These are phyloP conservation scores for Lathyrus tuberosus DNA, from an alignment of 306 rosid species.

Conservation along the genomic window DNA sequence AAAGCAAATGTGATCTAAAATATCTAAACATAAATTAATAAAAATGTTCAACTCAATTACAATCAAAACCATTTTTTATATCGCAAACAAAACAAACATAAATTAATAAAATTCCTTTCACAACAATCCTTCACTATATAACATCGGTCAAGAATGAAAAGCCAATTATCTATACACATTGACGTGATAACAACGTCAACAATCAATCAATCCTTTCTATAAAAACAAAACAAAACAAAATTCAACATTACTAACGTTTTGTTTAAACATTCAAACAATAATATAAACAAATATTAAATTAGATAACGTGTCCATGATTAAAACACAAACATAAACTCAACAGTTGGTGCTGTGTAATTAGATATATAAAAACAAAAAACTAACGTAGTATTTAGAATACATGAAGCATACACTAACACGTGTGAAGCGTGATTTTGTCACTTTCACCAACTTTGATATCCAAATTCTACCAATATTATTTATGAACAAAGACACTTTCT, in stretches of 20 bases:
- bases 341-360: constrained; percentile 29
- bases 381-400: constrained; percentile 32
- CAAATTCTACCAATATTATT: constrained; percentile 22
- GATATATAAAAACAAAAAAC: neutral
- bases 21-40: no score
- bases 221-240: neutral
- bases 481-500: neutral
- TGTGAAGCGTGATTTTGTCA: constrained; percentile 48
- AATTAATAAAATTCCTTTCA: no score
- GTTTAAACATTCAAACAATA: neutral
- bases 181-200: neutral
- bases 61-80: neutral
- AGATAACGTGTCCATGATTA: neutral
- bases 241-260: neutral
- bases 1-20: no score
- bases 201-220: neutral
- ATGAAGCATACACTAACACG: constrained; percentile 34
- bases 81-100: no score
- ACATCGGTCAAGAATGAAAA: neutral
- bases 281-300: no score
- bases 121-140: neutral
- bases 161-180: neutral
- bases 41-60: no score
- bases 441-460: constrained; percentile 48
- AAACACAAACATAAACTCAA: neutral